These are phyloP conservation scores for Phytophthora chlamydospora DNA, from an alignment of 352 stramenopile genomes.

Conservation along the genomic window DNA sequence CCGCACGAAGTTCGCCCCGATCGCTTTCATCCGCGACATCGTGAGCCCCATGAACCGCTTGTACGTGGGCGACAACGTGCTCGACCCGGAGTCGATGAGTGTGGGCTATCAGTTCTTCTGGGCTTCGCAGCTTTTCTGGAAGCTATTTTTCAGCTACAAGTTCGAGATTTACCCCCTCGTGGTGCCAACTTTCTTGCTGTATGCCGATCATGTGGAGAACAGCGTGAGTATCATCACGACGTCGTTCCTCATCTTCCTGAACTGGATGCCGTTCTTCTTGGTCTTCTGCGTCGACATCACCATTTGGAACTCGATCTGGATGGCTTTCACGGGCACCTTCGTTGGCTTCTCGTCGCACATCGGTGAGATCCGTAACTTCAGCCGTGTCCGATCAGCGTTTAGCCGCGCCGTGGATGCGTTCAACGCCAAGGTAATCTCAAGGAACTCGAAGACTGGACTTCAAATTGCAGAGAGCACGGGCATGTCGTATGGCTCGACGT, in stretches of 20 bases:
- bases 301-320: constrained; percentile 98
- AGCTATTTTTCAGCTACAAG: constrained; percentile 98
- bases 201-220: constrained; percentile 95
- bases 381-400: constrained; percentile 86
- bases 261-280: constrained; percentile 98
- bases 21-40: constrained; percentile 77
- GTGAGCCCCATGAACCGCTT: constrained; percentile 96
- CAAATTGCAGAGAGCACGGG: constrained; percentile 48
- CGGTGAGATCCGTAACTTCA: constrained; percentile 95
- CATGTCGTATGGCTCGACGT: constrained; percentile 54
- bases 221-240: constrained; percentile 86
- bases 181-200: constrained; percentile 95
- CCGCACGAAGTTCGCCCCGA: constrained; percentile 62
- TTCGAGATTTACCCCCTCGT: constrained; percentile 98
- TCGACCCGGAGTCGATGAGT: constrained; percentile 92
- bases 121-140: constrained; percentile 94
- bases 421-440: constrained; percentile 84
- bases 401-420: constrained; percentile 87
- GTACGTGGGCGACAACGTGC: constrained; percentile 96
- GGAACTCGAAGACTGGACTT: constrained; percentile 76
- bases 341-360: constrained; percentile 97
- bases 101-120: constrained; percentile 96
- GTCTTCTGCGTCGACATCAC: constrained; percentile 98
- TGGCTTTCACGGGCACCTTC: constrained; percentile 96
- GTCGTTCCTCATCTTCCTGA: constrained; percentile 91